phyloP scores from a whole-genome alignment of 1,284 basidiomycete genomes.

The Cutaneotrichosporon sp. region DNA sequence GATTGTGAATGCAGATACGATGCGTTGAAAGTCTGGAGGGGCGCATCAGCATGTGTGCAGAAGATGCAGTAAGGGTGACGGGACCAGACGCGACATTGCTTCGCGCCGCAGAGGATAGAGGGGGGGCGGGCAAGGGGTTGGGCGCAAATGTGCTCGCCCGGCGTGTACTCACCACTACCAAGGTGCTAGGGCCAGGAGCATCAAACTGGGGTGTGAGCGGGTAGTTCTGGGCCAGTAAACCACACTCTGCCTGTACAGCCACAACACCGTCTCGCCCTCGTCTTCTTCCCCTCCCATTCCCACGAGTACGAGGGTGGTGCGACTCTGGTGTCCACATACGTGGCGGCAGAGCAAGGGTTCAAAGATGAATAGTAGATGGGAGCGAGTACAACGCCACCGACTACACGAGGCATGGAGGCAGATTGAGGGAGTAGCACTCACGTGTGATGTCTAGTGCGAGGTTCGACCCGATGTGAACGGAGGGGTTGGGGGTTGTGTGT shows the following conservation, averaged over 20 bases:
- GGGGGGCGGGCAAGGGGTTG: background rate
- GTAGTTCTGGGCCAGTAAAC: background rate
- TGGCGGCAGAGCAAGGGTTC: background rate
- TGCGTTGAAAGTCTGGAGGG: background rate
- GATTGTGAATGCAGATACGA: conserved; percentile 4
- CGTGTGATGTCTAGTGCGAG: background rate
- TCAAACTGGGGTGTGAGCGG: background rate
- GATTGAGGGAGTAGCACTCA: background rate
- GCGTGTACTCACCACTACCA: background rate
- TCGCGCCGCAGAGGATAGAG: background rate
- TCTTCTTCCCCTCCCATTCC: too few species aligned
- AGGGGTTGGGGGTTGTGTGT: background rate
- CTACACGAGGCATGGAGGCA: background rate
- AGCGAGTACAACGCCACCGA: background rate
- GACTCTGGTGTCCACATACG: background rate
- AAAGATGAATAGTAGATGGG: background rate
- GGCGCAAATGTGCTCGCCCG: background rate
- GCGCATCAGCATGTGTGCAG: conserved; percentile 9
- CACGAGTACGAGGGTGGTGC: background rate
- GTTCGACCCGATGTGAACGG: background rate
- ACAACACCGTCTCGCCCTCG: background rate
- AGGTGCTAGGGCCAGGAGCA: background rate
- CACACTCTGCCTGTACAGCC: background rate
- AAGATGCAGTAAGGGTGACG: background rate
- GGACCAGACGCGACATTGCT: background rate